phyloP scores from a whole-genome alignment of 202 grass and related monocot genomes.

The Dendrocalamus latiflorus region DNA sequence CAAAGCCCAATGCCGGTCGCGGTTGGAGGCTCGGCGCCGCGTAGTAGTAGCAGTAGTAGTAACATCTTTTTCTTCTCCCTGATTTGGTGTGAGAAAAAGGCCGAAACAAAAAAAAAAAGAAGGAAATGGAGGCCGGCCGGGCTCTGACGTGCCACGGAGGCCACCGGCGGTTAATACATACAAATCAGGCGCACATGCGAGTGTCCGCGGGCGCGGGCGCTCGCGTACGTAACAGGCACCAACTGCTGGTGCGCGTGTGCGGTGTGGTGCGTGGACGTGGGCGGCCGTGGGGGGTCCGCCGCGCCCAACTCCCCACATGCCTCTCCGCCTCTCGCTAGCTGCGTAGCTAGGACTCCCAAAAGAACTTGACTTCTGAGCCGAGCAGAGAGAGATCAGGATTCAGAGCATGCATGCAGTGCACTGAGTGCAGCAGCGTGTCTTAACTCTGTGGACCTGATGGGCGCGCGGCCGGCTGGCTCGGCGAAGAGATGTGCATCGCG shows the following conservation, averaged over 20 bases:
- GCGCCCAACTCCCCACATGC: conserved; percentile 38
- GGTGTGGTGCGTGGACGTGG: no score
- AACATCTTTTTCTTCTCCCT: no score
- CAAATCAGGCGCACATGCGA: no score
- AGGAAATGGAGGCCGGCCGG: background rate
- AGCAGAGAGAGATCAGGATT: background rate
- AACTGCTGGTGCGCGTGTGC: conserved; percentile 7
- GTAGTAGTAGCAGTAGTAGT: background rate
- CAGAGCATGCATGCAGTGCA: background rate
- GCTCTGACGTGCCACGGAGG: no score
- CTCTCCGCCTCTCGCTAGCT: conserved; percentile 21
- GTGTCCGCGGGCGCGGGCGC: no score
- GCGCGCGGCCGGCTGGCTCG: background rate
- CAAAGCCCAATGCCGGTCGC: conserved; percentile 5
- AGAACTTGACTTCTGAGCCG: no score
- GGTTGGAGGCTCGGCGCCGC: conserved; percentile 14
- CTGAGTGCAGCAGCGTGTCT: background rate
- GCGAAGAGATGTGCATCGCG: background rate
- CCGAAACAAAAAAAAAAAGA: background rate
- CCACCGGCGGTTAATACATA: no score
- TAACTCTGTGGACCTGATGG: background rate
- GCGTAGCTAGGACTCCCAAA: background rate
- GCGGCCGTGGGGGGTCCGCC: background rate
- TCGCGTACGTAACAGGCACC: conserved; percentile 22
- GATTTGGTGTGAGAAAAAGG: background rate